A percentile compares a stretch with the other conserved stretches of the same genome.
Conservation (phyloP, 2,329 filamentous ascomycete species). For the Helminthosporium solani region DNA sequence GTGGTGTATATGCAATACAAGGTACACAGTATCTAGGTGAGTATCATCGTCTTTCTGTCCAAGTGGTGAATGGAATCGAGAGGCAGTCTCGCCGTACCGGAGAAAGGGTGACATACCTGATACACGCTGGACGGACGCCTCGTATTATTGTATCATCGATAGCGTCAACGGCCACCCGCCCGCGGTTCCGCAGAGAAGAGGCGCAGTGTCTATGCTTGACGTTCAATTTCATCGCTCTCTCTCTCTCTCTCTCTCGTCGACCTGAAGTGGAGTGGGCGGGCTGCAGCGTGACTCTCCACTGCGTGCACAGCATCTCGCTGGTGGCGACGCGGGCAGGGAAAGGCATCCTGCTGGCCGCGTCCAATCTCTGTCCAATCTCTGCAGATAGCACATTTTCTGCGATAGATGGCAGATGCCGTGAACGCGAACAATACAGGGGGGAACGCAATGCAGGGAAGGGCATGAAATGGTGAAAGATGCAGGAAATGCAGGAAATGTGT, state of each 20-base stretch:
- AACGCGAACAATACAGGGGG: too few relatives aligned
- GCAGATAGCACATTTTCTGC: too few relatives aligned
- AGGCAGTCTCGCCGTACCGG: not conserved
- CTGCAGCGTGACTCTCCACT: constrained; percentile 14
- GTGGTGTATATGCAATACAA: too few relatives aligned
- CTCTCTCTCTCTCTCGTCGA: too few relatives aligned
- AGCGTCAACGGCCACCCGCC: not conserved
- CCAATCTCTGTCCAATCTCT: constrained; percentile 14
- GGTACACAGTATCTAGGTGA: too few relatives aligned
- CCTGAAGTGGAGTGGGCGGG: constrained; percentile 22
- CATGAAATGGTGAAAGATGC: too few relatives aligned
- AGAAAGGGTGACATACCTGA: not conserved
- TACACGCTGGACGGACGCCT: not conserved
- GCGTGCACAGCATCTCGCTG: too few relatives aligned
- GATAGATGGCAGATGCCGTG: not conserved
- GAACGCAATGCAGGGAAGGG: too few relatives aligned
- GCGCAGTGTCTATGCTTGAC: not conserved
- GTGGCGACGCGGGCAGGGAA: constrained; percentile 31
- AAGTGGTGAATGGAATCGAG: not conserved
- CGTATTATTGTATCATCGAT: not conserved
- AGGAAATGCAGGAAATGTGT: too few relatives aligned
- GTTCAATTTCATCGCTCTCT: not conserved
- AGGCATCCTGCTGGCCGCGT: constrained; percentile 33
- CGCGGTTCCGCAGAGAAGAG: not conserved
- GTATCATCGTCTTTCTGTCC: too few relatives aligned